Evolutionary conservation across 2,329 filamentous ascomycete species (phyloP).

Genomic region (Monilinia aucupariae): DNA sequence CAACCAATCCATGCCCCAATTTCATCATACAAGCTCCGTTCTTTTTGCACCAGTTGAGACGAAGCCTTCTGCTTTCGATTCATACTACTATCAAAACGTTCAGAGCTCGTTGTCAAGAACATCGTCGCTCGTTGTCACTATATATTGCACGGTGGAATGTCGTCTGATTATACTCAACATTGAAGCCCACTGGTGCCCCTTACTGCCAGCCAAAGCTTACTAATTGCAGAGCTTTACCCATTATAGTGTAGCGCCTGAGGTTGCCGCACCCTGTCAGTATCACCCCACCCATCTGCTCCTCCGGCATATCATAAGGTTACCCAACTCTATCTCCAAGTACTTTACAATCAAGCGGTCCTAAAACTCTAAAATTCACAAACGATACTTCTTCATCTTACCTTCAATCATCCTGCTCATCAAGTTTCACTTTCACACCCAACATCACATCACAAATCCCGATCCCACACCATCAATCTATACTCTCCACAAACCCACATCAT

Average conservation of each 20-base stretch:
- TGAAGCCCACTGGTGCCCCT: not conserved
- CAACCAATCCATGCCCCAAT: not conserved
- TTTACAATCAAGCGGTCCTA: not conserved
- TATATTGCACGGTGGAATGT: not conserved
- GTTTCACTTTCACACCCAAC: not conserved
- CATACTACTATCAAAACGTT: not conserved
- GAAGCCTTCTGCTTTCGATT: not conserved
- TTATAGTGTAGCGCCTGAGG: not conserved
- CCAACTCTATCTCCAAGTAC: too few relatives aligned
- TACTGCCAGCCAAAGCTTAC: not conserved
- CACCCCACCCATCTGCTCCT: not conserved
- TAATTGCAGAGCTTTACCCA: not conserved
- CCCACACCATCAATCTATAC: not conserved
- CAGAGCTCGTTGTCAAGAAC: not conserved
- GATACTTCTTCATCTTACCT: not conserved
- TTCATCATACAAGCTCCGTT: not conserved
- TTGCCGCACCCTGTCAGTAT: not conserved
- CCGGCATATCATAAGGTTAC: too few relatives aligned
- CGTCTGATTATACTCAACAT: slow-evolving; percentile 7
- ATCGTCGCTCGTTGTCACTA: not conserved
- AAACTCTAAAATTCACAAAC: not conserved
- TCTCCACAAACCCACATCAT: not conserved
- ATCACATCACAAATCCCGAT: not conserved
- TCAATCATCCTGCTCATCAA: not conserved
- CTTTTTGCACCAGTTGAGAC: not conserved